Conservation (phyloP, 192 early-diverging fungal species). For the Polychytrium aggregatum region DNA sequence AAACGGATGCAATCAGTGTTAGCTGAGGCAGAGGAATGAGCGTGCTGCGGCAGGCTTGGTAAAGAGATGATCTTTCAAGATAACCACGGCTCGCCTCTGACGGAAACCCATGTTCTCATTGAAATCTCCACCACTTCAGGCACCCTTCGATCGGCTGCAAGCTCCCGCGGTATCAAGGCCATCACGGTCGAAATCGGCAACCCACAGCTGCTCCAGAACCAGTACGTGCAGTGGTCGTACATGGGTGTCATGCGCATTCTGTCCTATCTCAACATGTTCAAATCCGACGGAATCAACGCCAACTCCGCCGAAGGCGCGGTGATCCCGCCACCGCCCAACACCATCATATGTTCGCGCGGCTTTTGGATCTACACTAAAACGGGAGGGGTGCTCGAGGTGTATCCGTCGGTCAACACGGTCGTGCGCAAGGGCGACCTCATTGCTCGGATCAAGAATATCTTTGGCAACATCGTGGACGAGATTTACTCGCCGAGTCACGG, state of each 20-base stretch:
- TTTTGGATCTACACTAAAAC: conserved; percentile 79
- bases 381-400: conserved; percentile 78
- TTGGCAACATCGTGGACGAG: conserved; percentile 75
- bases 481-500: conserved; percentile 72
- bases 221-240: conserved; percentile 65
- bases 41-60: too few relatives aligned
- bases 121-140: conserved; percentile 33
- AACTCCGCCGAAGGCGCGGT: neutral
- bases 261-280: conserved; percentile 51
- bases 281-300: conserved; percentile 5
- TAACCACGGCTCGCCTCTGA: too few relatives aligned
- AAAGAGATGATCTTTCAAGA: too few relatives aligned
- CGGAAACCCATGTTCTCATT: neutral
- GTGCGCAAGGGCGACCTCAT: conserved; percentile 74
- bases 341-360: conserved; percentile 37
- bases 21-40: too few relatives aligned
- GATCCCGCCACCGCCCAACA: conserved; percentile 22
- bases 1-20: neutral
- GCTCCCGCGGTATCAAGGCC: conserved; percentile 61
- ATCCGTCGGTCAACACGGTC: conserved; percentile 70
- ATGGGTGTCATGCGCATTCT: conserved; percentile 57
- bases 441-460: conserved; percentile 78
- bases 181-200: conserved; percentile 92
- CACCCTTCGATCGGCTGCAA: conserved; percentile 72
- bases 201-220: conserved; percentile 74